These are phyloP conservation scores for Penicillium salamii DNA, from an alignment of 495 filamentous ascomycete genomes.

Conservation along the genomic window DNA sequence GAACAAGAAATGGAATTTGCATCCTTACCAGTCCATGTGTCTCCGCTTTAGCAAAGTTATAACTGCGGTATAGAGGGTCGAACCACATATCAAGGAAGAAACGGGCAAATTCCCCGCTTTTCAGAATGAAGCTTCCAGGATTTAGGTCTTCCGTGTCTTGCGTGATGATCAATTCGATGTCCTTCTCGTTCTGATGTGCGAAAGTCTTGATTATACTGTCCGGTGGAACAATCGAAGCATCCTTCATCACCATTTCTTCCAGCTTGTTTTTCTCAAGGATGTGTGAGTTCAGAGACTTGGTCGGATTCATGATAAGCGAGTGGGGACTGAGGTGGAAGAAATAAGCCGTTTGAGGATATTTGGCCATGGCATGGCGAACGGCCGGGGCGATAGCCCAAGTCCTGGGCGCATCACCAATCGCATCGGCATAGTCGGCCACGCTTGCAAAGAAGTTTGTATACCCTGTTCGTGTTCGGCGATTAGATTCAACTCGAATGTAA, in stretches of 20 bases:
- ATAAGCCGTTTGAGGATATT: constrained; percentile 67
- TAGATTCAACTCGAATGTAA: not conserved
- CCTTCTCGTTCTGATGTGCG: constrained; percentile 66
- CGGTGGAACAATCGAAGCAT: constrained; percentile 85
- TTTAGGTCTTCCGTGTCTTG: constrained; percentile 82
- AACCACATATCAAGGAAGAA: constrained; percentile 97
- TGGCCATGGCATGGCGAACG: constrained; percentile 84
- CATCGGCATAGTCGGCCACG: constrained; percentile 62
- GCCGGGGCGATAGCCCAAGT: constrained; percentile 82
- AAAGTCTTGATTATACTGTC: constrained; percentile 98
- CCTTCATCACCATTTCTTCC: constrained; percentile 77
- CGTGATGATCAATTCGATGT: constrained; percentile 79
- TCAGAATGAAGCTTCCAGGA: constrained; percentile 73
- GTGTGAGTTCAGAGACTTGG: constrained; percentile 63
- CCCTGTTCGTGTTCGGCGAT: constrained; percentile 48
- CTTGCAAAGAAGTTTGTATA: constrained; percentile 84
- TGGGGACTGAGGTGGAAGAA: constrained; percentile 84
- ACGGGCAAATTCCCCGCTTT: constrained; percentile 82
- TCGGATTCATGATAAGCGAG: constrained; percentile 87
- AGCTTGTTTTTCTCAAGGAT: constrained; percentile 65
- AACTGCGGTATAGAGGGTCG: constrained; percentile 86
- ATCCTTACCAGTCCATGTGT: constrained; percentile 78
- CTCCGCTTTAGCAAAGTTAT: constrained; percentile 95
- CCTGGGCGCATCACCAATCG: constrained; percentile 58
- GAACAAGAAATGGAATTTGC: not conserved